These are phyloP conservation scores for Mycena latifolia DNA, from an alignment of 768 basidiomycete genomes.

Conservation along the genomic window DNA sequence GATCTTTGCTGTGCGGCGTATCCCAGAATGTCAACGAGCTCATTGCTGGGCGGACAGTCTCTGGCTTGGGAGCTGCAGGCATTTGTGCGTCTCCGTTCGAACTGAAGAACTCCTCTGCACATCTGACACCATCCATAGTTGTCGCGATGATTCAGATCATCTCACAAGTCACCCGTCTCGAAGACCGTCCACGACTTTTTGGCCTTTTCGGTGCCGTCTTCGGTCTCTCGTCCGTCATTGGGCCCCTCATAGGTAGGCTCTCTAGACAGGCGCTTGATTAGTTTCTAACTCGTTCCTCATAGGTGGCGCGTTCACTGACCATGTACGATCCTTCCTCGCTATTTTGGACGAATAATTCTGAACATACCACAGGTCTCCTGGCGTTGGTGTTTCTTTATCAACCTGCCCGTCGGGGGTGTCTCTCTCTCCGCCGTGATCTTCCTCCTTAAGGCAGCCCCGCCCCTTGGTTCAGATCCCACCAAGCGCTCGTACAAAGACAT, in stretches of 20 bases:
- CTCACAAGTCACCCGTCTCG: conserved; percentile 50
- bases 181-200: conserved; percentile 42
- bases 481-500: conserved; percentile 26
- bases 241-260: conserved; percentile 45
- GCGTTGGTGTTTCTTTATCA: conserved; percentile 30
- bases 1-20: conserved; percentile 49
- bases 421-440: conserved; percentile 28
- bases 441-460: conserved; percentile 30
- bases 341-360: background rate
- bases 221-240: conserved; percentile 34
- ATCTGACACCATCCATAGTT: conserved; percentile 1
- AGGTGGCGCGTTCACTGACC: conserved; percentile 43
- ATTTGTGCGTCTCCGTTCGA: conserved; percentile 18
- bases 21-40: conserved; percentile 18
- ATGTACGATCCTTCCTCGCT: conserved; percentile 22
- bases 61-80: conserved; percentile 21
- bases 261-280: too few relatives aligned
- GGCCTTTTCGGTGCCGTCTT: conserved; percentile 45
- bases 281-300: too few relatives aligned
- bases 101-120: background rate
- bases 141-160: conserved; percentile 43
- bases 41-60: conserved; percentile 20
- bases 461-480: conserved; percentile 32
- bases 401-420: conserved; percentile 38
- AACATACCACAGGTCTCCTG: background rate